Evolutionary conservation across 164 flowering plant species (phyloP), one percentile per base, ranked within the genome.

Genomic region (Berberis thunbergii): DNA sequence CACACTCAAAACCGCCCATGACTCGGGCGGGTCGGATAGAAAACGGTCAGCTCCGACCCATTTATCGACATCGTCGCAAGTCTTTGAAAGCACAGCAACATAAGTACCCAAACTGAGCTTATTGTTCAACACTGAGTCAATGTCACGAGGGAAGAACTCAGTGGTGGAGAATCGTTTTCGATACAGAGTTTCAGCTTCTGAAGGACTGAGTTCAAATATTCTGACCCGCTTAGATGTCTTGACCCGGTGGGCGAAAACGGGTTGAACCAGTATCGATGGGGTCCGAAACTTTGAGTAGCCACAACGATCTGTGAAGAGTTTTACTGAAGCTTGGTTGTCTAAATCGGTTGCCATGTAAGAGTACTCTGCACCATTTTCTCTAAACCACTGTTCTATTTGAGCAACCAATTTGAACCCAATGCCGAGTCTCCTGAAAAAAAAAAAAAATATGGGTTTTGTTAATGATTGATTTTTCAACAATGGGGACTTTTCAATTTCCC

Each of bases 101-200:
- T 81, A 91, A 3, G 99, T 94, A 41, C 96, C 99, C 3, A 91
- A 84, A 43, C n/a, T 78, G 72, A 91, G 96, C 9, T 69, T 72
- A 76, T 91, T 89, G 66, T 70, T 70, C 41, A 94, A 74, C 1
- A 94, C 81, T 4, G 88, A 54, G 79, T 86, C 94, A 52, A 94
- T 87, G 77, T 94, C 99, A 7, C 92, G 80, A 0, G 99, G 99
- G 78, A 91, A 91, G 75, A 94, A 94, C 84, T 94, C 99, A 38
- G 84, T 83, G 55, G 97, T 85, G 61, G 94, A 74, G 80, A 85
- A 84, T 0, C 83, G 83, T 57, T 75, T 76, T 11, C 88, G 86
- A 82, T 94, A 94, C 67, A 91, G 81, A 3, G 54, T 1, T 66
- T 86, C 97, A 26, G 97, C 96, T 41, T 91, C 96, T 58, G 66